These are phyloP conservation scores for Penicillium sclerotigenum DNA, from an alignment of 2,329 filamentous ascomycete genomes.

Conservation along the genomic window DNA sequence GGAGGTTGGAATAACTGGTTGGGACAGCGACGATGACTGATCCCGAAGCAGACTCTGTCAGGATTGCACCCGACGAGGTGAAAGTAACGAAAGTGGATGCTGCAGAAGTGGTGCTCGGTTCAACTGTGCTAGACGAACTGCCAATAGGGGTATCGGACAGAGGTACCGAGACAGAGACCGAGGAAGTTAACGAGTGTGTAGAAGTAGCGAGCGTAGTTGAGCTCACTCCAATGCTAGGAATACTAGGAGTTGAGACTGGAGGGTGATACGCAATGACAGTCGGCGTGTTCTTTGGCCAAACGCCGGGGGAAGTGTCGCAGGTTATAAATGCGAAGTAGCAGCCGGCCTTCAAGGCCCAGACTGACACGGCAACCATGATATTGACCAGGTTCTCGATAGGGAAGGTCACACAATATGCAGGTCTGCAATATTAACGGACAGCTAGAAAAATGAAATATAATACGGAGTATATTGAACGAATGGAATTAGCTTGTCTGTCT, in stretches of 20 bases:
- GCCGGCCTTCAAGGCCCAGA: constrained; percentile 23
- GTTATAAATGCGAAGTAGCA: constrained; percentile 35
- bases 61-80: not conserved
- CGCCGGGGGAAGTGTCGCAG: constrained; percentile 30
- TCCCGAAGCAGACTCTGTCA: not conserved
- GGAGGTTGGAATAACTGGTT: constrained; percentile 1
- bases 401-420: constrained; percentile 14
- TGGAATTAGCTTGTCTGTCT: constrained; percentile 6
- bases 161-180: not conserved
- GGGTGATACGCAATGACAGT: constrained; percentile 21
- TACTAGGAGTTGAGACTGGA: constrained; percentile 7
- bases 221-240: constrained; percentile 10
- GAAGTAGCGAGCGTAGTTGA: not conserved
- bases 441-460: constrained; percentile 1
- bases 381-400: constrained; percentile 11
- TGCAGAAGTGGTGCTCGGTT: not conserved
- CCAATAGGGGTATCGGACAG: not conserved
- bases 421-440: constrained; percentile 12
- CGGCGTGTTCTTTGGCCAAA: constrained; percentile 26
- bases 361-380: constrained; percentile 23
- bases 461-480: constrained; percentile 8
- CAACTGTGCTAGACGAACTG: not conserved
- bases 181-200: constrained; percentile 6
- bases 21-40: constrained; percentile 4
- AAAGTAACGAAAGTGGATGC: constrained; percentile 15